A percentile compares a stretch with the other conserved stretches of the same genome.
phyloP scores from a whole-genome alignment of 768 basidiomycete species.

The Cystobasidium tubakii region DNA sequence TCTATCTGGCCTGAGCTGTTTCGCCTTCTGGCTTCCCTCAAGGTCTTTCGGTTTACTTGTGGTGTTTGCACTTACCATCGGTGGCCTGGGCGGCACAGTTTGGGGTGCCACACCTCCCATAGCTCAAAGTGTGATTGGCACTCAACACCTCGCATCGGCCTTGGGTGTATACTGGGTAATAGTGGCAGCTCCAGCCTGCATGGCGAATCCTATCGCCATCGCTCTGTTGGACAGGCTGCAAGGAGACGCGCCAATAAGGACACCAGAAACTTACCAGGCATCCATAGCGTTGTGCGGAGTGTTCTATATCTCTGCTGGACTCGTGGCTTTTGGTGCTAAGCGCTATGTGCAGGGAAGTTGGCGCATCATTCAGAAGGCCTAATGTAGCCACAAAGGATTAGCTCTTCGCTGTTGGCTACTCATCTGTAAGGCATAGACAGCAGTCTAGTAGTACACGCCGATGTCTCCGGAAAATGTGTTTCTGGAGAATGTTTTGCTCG shows the following conservation, averaged over 20 bases:
- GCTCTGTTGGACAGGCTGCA: conserved; percentile 43
- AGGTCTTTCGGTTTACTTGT: conserved; percentile 47
- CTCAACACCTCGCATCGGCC: conserved; percentile 6
- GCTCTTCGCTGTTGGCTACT: too few relatives aligned
- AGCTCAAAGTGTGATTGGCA: conserved; percentile 12
- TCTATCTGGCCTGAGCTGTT: conserved; percentile 46
- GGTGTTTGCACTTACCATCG: conserved; percentile 46
- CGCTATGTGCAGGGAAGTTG: conserved; percentile 57
- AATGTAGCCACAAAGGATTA: not conserved
- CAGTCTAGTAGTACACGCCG: too few relatives aligned
- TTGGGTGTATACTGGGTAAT: conserved; percentile 65
- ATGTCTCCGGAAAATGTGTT: too few relatives aligned
- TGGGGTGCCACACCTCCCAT: conserved; percentile 14
- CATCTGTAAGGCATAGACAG: too few relatives aligned
- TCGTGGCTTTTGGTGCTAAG: conserved; percentile 66
- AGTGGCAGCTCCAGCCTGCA: conserved; percentile 45
- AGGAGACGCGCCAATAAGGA: conserved; percentile 55
- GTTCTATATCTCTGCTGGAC: conserved; percentile 56
- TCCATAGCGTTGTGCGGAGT: conserved; percentile 56
- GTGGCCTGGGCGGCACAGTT: not conserved
- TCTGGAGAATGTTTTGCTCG: too few relatives aligned
- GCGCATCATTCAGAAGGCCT: conserved; percentile 32
- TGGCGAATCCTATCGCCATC: conserved; percentile 47
- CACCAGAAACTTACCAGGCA: conserved; percentile 66
- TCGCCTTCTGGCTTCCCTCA: conserved; percentile 48